These are phyloP conservation scores for Beauveria medogensis DNA, from an alignment of 2,329 filamentous ascomycete genomes.

Conservation along the genomic window DNA sequence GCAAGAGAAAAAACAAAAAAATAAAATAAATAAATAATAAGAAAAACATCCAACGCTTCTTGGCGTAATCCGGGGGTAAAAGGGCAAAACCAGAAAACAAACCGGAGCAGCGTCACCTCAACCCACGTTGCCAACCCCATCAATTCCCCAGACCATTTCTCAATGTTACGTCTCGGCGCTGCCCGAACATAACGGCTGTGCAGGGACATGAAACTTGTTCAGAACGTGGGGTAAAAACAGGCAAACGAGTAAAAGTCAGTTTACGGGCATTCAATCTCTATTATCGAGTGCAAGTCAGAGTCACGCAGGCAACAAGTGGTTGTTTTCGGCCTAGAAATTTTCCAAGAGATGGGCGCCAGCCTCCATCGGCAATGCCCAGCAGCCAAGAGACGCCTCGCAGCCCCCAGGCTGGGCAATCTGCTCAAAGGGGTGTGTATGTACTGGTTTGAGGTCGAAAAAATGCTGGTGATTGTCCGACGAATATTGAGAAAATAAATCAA, in stretches of 20 bases:
- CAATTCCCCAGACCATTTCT: not conserved
- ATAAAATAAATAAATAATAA: not conserved
- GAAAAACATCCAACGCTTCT: not conserved
- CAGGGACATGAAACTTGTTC: not conserved
- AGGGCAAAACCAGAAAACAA: slow-evolving; percentile 2
- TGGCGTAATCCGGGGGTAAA: not conserved
- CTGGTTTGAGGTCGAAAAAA: too few relatives aligned
- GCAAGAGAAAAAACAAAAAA: not conserved
- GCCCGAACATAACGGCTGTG: not conserved
- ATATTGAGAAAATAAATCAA: too few relatives aligned
- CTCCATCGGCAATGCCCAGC: slow-evolving; percentile 4
- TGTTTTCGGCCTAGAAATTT: not conserved
- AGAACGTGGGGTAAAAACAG: not conserved
- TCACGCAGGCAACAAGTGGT: too few relatives aligned
- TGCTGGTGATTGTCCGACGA: too few relatives aligned
- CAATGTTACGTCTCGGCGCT: slow-evolving; percentile 6
- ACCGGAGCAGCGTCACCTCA: not conserved
- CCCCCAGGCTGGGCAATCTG: not conserved
- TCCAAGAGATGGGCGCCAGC: not conserved
- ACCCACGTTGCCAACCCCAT: not conserved
- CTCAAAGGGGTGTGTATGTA: too few relatives aligned
- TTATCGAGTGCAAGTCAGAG: too few relatives aligned
- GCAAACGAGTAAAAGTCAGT: not conserved
- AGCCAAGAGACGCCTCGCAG: not conserved
- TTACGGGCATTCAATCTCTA: too few relatives aligned